Conservation (phyloP, 208 protist genomes). For the Leptomonas seymouri region DNA sequence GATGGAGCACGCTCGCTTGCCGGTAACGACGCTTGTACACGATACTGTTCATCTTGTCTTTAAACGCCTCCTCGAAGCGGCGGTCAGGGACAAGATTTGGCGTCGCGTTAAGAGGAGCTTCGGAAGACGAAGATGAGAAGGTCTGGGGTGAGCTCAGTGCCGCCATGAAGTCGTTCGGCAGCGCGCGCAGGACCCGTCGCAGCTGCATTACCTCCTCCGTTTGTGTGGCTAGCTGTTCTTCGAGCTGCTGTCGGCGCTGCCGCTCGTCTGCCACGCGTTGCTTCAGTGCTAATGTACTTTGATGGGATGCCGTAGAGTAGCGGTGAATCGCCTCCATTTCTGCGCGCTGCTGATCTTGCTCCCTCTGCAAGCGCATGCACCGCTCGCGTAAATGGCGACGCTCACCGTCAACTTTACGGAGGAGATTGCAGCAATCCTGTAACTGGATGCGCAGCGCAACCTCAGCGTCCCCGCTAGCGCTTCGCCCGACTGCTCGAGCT, state of each 20-base stretch:
- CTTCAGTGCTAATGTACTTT: slow-evolving; percentile 31
- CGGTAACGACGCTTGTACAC: slow-evolving; percentile 38
- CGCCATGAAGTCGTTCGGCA: slow-evolving; percentile 31
- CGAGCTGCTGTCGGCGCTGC: slow-evolving; percentile 22
- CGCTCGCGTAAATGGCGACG: slow-evolving; percentile 38
- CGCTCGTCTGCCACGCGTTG: slow-evolving; percentile 18
- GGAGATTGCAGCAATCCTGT: slow-evolving; percentile 40
- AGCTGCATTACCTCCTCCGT: slow-evolving; percentile 58
- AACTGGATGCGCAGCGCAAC: slow-evolving; percentile 33
- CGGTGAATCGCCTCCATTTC: slow-evolving; percentile 31
- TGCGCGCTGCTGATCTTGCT: slow-evolving; percentile 23
- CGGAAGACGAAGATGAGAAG: neutral
- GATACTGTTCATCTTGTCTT: slow-evolving; percentile 75
- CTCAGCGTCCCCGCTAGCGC: slow-evolving; percentile 1
- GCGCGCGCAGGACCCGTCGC: slow-evolving; percentile 47
- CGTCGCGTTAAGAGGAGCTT: neutral
- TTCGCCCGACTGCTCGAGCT: neutral
- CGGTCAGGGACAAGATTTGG: slow-evolving; percentile 64
- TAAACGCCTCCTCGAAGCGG: slow-evolving; percentile 75
- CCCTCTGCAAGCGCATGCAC: slow-evolving; percentile 30
- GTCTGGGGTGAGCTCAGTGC: slow-evolving; percentile 13
- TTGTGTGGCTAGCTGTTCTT: slow-evolving; percentile 25
- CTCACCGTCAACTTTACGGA: slow-evolving; percentile 68
- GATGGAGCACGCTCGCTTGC: slow-evolving; percentile 29
- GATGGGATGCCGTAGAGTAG: slow-evolving; percentile 35